Evolutionary conservation across 495 filamentous ascomycete species (phyloP).

Genomic region (Hyaloscypha finlandica): DNA sequence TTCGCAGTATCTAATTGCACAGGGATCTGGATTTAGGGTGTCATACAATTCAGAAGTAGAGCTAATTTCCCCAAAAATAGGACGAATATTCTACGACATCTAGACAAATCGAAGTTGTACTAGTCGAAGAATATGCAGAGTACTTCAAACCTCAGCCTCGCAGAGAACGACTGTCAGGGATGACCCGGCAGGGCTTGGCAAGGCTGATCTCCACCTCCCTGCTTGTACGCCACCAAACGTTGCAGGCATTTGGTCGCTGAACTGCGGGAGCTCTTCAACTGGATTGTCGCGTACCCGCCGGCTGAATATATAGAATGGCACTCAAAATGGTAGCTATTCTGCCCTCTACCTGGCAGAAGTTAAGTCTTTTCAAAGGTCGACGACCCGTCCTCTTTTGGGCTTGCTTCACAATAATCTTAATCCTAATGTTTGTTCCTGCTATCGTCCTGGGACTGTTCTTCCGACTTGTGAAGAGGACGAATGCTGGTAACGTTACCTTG

Average conservation of each 20-base stretch:
- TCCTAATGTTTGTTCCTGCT: slow-evolving; percentile 12
- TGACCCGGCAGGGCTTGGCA: background rate
- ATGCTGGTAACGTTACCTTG: background rate
- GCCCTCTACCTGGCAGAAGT: background rate
- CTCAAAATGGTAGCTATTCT: background rate
- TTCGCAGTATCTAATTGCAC: no score
- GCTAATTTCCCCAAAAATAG: no score
- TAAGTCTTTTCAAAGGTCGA: background rate
- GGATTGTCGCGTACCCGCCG: background rate
- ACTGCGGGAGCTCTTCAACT: background rate
- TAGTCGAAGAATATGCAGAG: background rate
- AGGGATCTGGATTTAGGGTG: no score
- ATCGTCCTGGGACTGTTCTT: slow-evolving; percentile 14
- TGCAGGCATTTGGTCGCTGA: background rate
- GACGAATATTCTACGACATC: no score
- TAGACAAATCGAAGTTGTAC: background rate
- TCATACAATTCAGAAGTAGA: no score
- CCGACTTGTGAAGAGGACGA: background rate
- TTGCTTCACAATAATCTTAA: background rate
- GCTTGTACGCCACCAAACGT: background rate
- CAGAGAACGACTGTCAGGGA: background rate
- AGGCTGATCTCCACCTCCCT: background rate
- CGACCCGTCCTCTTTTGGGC: background rate
- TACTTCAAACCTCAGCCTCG: background rate
- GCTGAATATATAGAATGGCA: background rate